Conservation (phyloP, 768 basidiomycete genomes). For the Serendipita indica region DNA sequence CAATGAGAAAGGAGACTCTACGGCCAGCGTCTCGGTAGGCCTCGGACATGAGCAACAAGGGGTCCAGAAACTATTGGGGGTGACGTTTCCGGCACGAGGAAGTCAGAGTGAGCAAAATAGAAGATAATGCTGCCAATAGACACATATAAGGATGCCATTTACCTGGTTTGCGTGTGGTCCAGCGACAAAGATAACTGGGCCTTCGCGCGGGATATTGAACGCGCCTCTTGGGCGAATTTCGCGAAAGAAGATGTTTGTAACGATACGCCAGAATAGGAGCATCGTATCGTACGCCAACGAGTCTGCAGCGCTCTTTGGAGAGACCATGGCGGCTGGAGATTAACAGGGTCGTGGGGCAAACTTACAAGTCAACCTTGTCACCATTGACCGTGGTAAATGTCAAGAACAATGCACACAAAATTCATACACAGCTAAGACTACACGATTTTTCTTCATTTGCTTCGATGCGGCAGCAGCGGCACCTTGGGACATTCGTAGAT, state of each 20-base stretch:
- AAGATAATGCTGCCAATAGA: slow-evolving; percentile 11
- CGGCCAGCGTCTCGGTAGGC: slow-evolving; percentile 73
- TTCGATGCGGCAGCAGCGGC: too few species aligned
- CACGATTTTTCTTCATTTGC: too few species aligned
- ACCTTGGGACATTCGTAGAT: too few species aligned
- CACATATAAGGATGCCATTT: slow-evolving; percentile 17
- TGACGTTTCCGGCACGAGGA: not conserved
- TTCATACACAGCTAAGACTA: too few species aligned
- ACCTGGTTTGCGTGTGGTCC: slow-evolving; percentile 91
- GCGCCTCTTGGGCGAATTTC: slow-evolving; percentile 89
- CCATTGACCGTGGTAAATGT: too few species aligned
- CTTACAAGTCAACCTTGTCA: too few species aligned
- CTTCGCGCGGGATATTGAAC: slow-evolving; percentile 82
- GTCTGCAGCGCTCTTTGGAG: too few species aligned
- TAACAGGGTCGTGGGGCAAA: too few species aligned
- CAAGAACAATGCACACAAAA: too few species aligned
- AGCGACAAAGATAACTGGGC: slow-evolving; percentile 83
- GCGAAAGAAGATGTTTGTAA: slow-evolving; percentile 65
- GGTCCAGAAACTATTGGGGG: slow-evolving; percentile 68
- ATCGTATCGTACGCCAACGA: slow-evolving; percentile 48
- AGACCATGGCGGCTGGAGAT: too few species aligned
- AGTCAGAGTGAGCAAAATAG: slow-evolving; percentile 9
- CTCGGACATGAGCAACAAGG: slow-evolving; percentile 68
- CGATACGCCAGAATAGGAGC: slow-evolving; percentile 63
- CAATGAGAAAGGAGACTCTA: slow-evolving; percentile 72